phyloP scores from a whole-genome alignment of 2,329 filamentous ascomycete species.

The Cladosporium cucumerinum region DNA sequence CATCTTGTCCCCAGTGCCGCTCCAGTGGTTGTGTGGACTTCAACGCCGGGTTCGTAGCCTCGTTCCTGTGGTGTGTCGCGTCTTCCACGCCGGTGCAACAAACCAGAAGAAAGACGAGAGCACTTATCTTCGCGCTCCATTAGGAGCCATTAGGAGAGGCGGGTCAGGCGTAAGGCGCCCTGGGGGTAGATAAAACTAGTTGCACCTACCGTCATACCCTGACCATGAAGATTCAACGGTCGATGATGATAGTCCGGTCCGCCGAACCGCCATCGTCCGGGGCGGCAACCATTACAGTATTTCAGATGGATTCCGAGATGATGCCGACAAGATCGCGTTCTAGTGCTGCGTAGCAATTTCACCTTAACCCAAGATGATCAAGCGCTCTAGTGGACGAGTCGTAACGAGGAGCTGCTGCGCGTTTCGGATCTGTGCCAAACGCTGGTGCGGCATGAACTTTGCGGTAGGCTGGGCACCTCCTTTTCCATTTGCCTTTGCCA shows the following conservation, averaged over 20 bases:
- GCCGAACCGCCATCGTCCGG: neutral
- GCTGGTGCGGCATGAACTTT: neutral
- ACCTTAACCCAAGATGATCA: neutral
- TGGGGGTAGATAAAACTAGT: neutral
- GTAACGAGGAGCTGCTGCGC: neutral
- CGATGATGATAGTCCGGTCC: slow-evolving; percentile 8
- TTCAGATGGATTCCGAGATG: neutral
- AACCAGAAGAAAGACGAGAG: neutral
- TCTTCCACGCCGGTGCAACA: neutral
- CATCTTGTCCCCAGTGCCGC: neutral
- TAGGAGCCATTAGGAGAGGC: neutral
- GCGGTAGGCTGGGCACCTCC: neutral
- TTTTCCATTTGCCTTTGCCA: neutral
- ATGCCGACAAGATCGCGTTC: neutral
- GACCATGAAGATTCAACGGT: slow-evolving; percentile 7
- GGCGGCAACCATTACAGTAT: neutral
- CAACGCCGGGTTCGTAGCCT: neutral
- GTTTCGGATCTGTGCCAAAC: neutral
- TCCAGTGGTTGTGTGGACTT: neutral
- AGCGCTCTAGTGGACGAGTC: neutral
- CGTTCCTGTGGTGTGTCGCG: neutral
- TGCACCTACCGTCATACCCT: neutral
- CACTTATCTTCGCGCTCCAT: neutral
- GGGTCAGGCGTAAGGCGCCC: neutral
- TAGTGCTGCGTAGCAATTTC: neutral